Conservation (phyloP, 2,329 filamentous ascomycete species). For the Aspergillus viridinutans region DNA sequence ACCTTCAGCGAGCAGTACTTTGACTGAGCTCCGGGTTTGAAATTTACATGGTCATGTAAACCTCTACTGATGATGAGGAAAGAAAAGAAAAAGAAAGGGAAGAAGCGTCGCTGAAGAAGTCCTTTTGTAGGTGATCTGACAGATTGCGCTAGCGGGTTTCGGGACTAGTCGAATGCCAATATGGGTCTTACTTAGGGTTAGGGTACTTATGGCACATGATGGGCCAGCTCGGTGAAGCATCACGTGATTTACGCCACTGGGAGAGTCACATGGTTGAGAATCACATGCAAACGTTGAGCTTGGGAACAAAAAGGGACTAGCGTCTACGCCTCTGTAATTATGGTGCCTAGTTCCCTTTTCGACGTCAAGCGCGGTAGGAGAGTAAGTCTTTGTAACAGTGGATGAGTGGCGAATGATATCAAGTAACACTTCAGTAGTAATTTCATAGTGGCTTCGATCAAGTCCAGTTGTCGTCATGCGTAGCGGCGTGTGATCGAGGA, state of each 20-base stretch:
- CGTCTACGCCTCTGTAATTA: too few species aligned
- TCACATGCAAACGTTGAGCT: slow-evolving; percentile 16
- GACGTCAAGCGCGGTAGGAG: background rate
- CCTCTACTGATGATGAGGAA: slow-evolving; percentile 50
- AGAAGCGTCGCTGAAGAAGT: slow-evolving; percentile 8
- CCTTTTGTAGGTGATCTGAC: slow-evolving; percentile 27
- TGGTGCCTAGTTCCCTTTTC: background rate
- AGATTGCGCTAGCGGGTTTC: slow-evolving; percentile 20
- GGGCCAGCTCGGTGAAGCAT: background rate
- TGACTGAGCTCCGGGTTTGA: slow-evolving; percentile 45
- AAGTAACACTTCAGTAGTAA: background rate
- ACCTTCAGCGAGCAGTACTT: slow-evolving; percentile 47
- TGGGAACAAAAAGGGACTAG: background rate
- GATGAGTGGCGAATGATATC: background rate
- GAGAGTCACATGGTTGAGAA: slow-evolving; percentile 12
- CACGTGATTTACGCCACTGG: background rate
- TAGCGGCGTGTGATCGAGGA: background rate
- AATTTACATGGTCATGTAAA: slow-evolving; percentile 49
- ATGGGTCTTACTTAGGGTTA: slow-evolving; percentile 13
- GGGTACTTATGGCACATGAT: background rate
- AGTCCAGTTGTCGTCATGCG: background rate
- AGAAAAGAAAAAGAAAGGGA: slow-evolving; percentile 33
- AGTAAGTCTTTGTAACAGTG: background rate
- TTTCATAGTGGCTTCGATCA: background rate
- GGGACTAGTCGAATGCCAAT: slow-evolving; percentile 13